phyloP scores from a whole-genome alignment of 2,329 filamentous ascomycete species.

The Xylariaceae sp. region DNA sequence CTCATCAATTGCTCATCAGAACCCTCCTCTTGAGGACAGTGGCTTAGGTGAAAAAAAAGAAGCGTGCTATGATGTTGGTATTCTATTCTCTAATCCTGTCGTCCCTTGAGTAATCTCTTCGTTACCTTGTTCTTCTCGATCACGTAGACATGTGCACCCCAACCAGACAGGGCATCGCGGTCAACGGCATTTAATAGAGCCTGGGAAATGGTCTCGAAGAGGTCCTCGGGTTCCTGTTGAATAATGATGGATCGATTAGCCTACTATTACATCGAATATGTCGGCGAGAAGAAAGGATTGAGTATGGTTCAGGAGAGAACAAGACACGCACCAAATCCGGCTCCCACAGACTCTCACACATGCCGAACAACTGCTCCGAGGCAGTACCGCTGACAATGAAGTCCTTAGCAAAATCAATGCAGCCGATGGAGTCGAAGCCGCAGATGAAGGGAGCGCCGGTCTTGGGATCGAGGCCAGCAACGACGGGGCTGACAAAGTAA shows the following conservation, averaged over 20 bases:
- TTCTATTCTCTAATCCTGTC: constrained; percentile 67
- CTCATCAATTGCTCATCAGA: not conserved
- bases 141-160: constrained; percentile 98
- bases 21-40: not conserved
- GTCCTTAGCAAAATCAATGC: constrained; percentile 99
- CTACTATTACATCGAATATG: not conserved
- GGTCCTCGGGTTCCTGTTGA: constrained; percentile 73
- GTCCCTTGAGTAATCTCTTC: constrained; percentile 95
- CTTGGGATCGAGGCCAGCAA: constrained; percentile 92
- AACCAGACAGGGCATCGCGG: constrained; percentile 91
- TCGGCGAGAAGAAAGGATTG: not conserved
- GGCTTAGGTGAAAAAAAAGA: not conserved
- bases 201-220: constrained; percentile 98
- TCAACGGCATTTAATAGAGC: constrained; percentile 92
- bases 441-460: constrained; percentile 96
- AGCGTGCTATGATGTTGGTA: not conserved
- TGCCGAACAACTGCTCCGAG: constrained; percentile 96
- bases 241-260: constrained; percentile 7
- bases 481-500: constrained; percentile 91
- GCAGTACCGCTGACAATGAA: constrained; percentile 97
- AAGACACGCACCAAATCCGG: constrained; percentile 72
- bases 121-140: constrained; percentile 99
- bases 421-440: constrained; percentile 97
- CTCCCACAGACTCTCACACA: constrained; percentile 97
- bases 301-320: not conserved